phyloP scores from a whole-genome alignment of 257 asterid species.

The Primulina huaijiensis region DNA sequence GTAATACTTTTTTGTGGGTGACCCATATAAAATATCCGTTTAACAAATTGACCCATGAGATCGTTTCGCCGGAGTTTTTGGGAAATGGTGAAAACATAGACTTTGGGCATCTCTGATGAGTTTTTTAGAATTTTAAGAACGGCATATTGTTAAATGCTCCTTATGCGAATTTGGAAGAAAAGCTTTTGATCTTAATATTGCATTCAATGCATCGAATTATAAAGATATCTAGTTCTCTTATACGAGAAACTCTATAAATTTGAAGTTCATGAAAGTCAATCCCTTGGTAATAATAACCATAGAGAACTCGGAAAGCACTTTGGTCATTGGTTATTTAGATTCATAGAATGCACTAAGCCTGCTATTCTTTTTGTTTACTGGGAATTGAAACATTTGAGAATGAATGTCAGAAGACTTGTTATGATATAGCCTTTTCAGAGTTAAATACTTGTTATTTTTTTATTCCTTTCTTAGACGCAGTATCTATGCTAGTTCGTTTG shows the following conservation, averaged over 20 bases:
- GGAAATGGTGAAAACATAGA: neutral
- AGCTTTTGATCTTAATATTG: neutral
- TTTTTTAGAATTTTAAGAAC: too few relatives aligned
- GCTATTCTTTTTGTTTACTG: neutral
- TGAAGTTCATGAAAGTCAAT: neutral
- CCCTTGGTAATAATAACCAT: neutral
- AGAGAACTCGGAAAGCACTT: neutral
- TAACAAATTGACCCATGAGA: too few relatives aligned
- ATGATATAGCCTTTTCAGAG: neutral
- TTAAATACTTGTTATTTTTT: neutral
- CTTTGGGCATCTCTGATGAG: neutral
- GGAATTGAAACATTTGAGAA: neutral
- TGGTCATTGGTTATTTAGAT: neutral
- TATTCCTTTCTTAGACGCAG: neutral
- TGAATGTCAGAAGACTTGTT: neutral
- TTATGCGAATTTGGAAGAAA: neutral
- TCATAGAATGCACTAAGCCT: neutral
- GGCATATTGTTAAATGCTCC: neutral
- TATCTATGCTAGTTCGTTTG: neutral
- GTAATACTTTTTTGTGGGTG: too few relatives aligned
- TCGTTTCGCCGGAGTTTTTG: too few relatives aligned
- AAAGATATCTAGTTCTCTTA: neutral
- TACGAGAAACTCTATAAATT: neutral
- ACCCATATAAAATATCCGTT: too few relatives aligned
- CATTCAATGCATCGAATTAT: neutral